Evolutionary conservation across 768 basidiomycete genomes (phyloP), one percentile per base, ranked within the genome.

Genomic region (Leccinellum luteum): DNA sequence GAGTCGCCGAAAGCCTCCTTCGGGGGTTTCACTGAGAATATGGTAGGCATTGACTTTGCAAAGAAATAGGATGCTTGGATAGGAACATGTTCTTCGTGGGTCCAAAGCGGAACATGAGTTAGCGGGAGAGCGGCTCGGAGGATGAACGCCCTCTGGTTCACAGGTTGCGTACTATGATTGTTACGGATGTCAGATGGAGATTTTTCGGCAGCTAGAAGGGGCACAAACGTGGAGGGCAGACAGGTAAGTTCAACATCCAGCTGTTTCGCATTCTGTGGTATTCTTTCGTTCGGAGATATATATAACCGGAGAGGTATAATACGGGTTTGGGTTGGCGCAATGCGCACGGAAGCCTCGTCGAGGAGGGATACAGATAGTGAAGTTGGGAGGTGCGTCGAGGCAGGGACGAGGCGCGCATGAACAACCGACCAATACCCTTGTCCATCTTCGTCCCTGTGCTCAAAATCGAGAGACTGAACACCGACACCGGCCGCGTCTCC

Each of bases 401-500:
- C 23, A 31, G 55, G 43, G 15, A 47, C 44, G 10, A 69, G 49
- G 23, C 41, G 14, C 9, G 57, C 72, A 14, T 28, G 54, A 30
- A 66, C 69, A 3, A 85, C 76, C 1, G 77, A 82, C 85, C 86
- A 88, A 80, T 81, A 83, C 15, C 76, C 78, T 15, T 75, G 70
- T 3, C 35, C 41, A 12, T 54, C 51, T 6, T 41, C 44, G 4
- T 15, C 19, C 43, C 2, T 9, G 15, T 1, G 34, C 27, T 55
- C 56, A 28, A 66, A 63, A 61, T 72, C 68, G 12, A 70, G 58
- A 61, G 80, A 84, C 35, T 82, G 79, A 15, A 91, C 56, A 1
- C 81, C 87, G 3, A 94, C 60, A 2, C 90, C 90, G 3, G 90
- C 50, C 6, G 83, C 83, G 27, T 84, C 71, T 3, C 93, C 93